Evolutionary conservation across 768 basidiomycete species (phyloP), one percentile per base, ranked within the genome.

Genomic region (Daedaleopsis nitida): DNA sequence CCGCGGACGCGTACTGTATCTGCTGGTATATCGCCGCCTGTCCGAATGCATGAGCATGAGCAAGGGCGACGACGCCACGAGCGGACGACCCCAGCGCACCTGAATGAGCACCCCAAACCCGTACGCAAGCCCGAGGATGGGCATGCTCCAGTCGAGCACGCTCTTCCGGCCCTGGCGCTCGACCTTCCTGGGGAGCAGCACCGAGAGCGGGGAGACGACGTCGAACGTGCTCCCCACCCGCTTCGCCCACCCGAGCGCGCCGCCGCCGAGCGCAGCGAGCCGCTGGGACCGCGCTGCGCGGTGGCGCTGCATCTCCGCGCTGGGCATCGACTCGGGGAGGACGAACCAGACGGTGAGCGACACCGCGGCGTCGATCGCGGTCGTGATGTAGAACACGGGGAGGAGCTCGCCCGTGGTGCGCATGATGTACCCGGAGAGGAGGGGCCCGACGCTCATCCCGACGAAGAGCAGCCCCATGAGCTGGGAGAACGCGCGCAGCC

Each of bases 361-460:
- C 64, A 83, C 85, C 47, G 84, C 9, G 23, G 78, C 23, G 62
- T 90, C 86, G 6, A 85, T 63, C 12, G 70, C 60, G 7, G 78
- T 70, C 10, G 88, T 82, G 48, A 85, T 65, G 72, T 92, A 95
- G 77, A 95, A 95, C n/a, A 91, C 85, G 0, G 84, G 83, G 19
- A 91, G 71, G 6, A 82, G 66, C 19, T 76, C 74, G 14, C 79
- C 81, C 1, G 88, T 89, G 17, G 71, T 65, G 38, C 76, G 81
- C 68, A 94, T 83, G 42, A 93, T 70, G 44, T 89, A 62, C 55
- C 84, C 80, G 12, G 92, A 90, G 0, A 94, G 56, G 3, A 85
- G 80, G 5, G 94, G 94, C 0, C 94, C 94, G 19, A 91, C 32
- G 2, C 88, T 88, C 70, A 91, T 80, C 19, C 94, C 94, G 17